Evolutionary conservation across 1,139 yeast species (phyloP).

Genomic region (Yamadazyma triangularis): DNA sequence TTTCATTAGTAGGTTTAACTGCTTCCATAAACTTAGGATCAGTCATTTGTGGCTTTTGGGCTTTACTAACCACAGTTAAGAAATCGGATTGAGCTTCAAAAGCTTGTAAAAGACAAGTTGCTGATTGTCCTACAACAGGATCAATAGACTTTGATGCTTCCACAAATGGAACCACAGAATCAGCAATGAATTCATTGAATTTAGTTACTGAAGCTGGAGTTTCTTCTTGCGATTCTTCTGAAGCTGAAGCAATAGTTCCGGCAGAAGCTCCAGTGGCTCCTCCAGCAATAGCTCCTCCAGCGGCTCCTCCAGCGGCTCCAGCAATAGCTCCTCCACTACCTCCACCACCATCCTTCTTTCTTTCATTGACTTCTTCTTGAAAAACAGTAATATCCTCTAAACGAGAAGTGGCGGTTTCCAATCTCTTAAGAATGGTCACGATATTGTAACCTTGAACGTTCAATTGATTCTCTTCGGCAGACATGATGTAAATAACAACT

Average conservation of each 20-base stretch:
- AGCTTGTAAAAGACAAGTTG: conserved; percentile 52
- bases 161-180: conserved; percentile 57
- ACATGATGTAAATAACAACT: conserved; percentile 19
- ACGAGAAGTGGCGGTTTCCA: conserved; percentile 92
- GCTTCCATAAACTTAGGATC: conserved; percentile 53
- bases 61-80: conserved; percentile 52
- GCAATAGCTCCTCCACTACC: conserved; percentile 1
- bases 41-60: conserved; percentile 61
- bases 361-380: conserved; percentile 51
- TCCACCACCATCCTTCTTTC: conserved; percentile 2
- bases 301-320: conserved; percentile 5
- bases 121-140: conserved; percentile 58
- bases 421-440: conserved; percentile 73
- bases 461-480: conserved; percentile 50
- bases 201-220: conserved; percentile 23
- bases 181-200: conserved; percentile 53
- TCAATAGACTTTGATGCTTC: conserved; percentile 57
- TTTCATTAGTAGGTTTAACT: conserved; percentile 65
- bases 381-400: conserved; percentile 83
- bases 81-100: conserved; percentile 56
- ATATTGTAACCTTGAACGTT: conserved; percentile 77
- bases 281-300: conserved; percentile 4
- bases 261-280: conserved; percentile 2
- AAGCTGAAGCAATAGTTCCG: conserved; percentile 11
- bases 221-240: conserved; percentile 8